Evolutionary conservation across 352 stramenopile species (phyloP).

Genomic region (Phytophthora cactorum): DNA sequence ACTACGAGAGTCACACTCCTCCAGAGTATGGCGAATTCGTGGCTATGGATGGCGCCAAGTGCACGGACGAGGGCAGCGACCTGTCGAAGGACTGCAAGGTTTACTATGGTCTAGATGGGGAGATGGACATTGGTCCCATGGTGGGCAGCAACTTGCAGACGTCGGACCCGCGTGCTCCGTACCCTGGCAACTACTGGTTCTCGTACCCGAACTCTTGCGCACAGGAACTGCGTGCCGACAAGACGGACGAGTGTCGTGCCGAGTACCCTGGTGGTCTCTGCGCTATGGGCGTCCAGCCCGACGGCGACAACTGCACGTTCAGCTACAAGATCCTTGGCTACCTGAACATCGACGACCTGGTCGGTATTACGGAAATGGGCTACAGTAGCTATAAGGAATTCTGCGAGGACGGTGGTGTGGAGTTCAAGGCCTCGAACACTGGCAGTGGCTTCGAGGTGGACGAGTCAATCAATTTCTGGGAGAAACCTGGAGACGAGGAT

Average conservation of each 20-base stretch:
- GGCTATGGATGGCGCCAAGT: slow-evolving; percentile 67
- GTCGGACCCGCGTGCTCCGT: slow-evolving; percentile 59
- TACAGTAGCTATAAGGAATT: slow-evolving; percentile 70
- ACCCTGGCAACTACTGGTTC: slow-evolving; percentile 84
- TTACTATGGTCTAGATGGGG: slow-evolving; percentile 51
- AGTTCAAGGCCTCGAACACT: slow-evolving; percentile 55
- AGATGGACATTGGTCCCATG: slow-evolving; percentile 50
- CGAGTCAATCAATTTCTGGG: slow-evolving; percentile 66
- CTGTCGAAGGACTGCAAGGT: slow-evolving; percentile 51
- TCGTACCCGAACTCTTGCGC: slow-evolving; percentile 81
- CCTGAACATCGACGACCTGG: slow-evolving; percentile 62
- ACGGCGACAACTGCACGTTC: slow-evolving; percentile 70
- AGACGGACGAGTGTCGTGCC: slow-evolving; percentile 49
- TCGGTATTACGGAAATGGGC: slow-evolving; percentile 68
- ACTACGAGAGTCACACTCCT: slow-evolving; percentile 49
- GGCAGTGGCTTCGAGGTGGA: slow-evolving; percentile 36
- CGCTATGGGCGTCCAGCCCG: slow-evolving; percentile 42
- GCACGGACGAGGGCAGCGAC: slow-evolving; percentile 45
- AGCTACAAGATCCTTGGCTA: slow-evolving; percentile 69
- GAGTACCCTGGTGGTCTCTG: slow-evolving; percentile 53
- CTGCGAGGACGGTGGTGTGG: slow-evolving; percentile 57
- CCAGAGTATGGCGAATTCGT: slow-evolving; percentile 60
- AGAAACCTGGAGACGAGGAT: slow-evolving; percentile 43
- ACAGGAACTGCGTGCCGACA: slow-evolving; percentile 45
- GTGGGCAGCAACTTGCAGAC: slow-evolving; percentile 52